Conservation (phyloP, 495 filamentous ascomycete species). For the Hyaloscypha finlandica region DNA sequence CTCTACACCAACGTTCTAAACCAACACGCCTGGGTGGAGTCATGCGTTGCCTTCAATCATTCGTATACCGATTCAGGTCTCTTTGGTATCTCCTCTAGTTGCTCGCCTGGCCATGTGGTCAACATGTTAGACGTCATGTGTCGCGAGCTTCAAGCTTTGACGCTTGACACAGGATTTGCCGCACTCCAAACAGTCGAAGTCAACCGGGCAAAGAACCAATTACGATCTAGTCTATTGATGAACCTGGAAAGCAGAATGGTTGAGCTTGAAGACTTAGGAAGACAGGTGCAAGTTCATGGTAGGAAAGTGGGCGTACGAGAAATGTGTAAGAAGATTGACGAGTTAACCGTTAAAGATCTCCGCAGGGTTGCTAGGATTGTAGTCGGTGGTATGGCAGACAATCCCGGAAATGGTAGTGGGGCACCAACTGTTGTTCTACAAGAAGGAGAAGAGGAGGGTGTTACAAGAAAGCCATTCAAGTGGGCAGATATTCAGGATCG, state of each 20-base stretch:
- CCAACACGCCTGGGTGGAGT: constrained; percentile 95
- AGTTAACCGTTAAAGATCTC: constrained; percentile 78
- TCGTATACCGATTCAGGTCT: constrained; percentile 93
- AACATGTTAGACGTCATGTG: constrained; percentile 94
- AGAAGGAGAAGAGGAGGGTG: constrained; percentile 64
- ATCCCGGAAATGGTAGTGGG: constrained; percentile 77
- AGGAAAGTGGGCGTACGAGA: constrained; percentile 86
- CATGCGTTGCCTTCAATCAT: constrained; percentile 94
- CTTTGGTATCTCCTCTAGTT: constrained; percentile 90
- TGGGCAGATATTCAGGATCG: constrained; percentile 90
- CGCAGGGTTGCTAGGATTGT: constrained; percentile 81
- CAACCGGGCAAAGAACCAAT: constrained; percentile 96
- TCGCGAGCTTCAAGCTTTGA: constrained; percentile 78
- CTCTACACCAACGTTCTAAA: constrained; percentile 98
- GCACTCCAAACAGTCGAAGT: constrained; percentile 79
- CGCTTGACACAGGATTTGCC: constrained; percentile 66
- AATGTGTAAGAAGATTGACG: constrained; percentile 88
- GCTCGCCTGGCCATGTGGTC: constrained; percentile 69
- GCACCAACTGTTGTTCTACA: constrained; percentile 95
- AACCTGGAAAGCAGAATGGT: constrained; percentile 98
- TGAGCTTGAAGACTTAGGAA: constrained; percentile 94
- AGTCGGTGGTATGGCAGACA: constrained; percentile 74
- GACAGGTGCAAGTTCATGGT: constrained; percentile 95
- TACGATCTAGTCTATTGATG: constrained; percentile 89
- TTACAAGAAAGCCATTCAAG: constrained; percentile 55